A percentile compares a stretch with the other conserved stretches of the same genome.
These are phyloP conservation scores for Candida fluviatilis DNA, from an alignment of 805 yeast species.

Conservation along the genomic window DNA sequence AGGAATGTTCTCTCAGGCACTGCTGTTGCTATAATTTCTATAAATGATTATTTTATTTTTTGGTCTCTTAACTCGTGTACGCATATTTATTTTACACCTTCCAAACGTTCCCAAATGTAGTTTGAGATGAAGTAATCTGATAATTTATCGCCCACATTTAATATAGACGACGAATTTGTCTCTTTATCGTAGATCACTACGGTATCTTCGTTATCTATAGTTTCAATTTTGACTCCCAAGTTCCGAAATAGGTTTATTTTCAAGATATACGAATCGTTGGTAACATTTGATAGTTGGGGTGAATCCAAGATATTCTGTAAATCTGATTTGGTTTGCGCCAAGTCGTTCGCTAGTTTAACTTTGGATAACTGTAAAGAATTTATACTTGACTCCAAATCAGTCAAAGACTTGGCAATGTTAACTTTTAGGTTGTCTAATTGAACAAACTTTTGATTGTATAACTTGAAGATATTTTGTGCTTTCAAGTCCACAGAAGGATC, in stretches of 20 bases:
- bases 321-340: conserved; percentile 32
- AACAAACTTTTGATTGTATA: conserved; percentile 14
- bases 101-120: conserved; percentile 66
- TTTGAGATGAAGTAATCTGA: conserved; percentile 70
- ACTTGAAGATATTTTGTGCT: not conserved
- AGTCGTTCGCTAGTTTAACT: conserved; percentile 33
- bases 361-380: conserved; percentile 27
- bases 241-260: conserved; percentile 58
- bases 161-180: conserved; percentile 43
- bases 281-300: conserved; percentile 2
- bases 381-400: conserved; percentile 44
- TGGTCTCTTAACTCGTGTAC: not conserved
- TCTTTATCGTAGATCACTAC: conserved; percentile 47
- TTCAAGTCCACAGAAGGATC: not conserved
- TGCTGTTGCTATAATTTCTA: too few relatives aligned
- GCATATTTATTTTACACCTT: conserved; percentile 3
- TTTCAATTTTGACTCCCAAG: conserved; percentile 52
- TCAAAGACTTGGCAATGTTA: conserved; percentile 48
- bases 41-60: too few relatives aligned
- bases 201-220: conserved; percentile 18
- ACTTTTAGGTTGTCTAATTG: conserved; percentile 46
- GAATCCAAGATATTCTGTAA: conserved; percentile 22
- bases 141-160: conserved; percentile 51
- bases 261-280: conserved; percentile 39
- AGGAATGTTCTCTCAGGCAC: too few relatives aligned